These are phyloP conservation scores for Agrostemma githago DNA, from an alignment of 148 eudicot species.

Conservation along the genomic window DNA sequence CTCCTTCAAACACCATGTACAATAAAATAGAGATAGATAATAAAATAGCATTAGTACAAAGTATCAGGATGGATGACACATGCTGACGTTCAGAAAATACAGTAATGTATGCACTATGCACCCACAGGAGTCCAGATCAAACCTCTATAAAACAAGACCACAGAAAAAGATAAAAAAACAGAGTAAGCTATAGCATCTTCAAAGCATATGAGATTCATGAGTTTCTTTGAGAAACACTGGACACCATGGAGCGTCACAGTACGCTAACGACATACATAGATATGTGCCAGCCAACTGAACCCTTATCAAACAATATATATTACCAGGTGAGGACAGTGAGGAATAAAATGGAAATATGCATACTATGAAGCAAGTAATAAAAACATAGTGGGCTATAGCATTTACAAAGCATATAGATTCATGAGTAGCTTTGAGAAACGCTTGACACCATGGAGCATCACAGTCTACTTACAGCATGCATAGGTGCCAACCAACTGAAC, in stretches of 20 bases:
- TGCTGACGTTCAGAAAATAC: not conserved
- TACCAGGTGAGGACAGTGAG: not conserved
- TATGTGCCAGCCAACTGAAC: not conserved
- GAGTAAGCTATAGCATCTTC: not conserved
- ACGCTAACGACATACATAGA: not conserved
- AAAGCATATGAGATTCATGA: not conserved
- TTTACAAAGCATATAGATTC: not conserved
- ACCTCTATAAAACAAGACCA: not conserved
- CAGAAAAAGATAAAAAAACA: not conserved
- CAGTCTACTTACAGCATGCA: not conserved
- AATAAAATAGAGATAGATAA: not conserved
- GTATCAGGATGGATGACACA: not conserved
- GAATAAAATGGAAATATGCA: not conserved
- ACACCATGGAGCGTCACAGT: not conserved
- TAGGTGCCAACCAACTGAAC: not conserved
- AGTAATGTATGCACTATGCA: not conserved
- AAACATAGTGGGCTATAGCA: no score
- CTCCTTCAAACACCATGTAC: not conserved
- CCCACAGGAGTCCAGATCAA: not conserved
- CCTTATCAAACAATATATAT: not conserved
- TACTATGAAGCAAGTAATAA: not conserved
- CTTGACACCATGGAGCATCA: not conserved
- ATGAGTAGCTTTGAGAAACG: not conserved
- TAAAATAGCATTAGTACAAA: not conserved
- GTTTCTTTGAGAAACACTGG: not conserved